A percentile compares a stretch with the other conserved stretches of the same genome.
Evolutionary conservation across 2,329 filamentous ascomycete species (phyloP).

Genomic region (Fonsecaea pugnacius): DNA sequence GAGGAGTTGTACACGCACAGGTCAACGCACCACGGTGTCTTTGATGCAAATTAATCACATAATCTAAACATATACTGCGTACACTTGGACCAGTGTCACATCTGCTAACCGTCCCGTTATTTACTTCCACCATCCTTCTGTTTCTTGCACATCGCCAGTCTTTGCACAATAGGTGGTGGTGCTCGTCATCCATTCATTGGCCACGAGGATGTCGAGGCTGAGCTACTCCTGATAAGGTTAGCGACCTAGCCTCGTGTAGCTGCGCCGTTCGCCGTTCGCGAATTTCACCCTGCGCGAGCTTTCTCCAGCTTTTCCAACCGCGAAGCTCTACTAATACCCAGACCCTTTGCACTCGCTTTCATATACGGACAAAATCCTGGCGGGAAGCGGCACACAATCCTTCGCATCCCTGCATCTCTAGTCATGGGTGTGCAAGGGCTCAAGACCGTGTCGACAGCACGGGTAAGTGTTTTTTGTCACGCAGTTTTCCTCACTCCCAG

Average conservation of each 20-base stretch:
- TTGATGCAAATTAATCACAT: no score
- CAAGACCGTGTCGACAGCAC: slow-evolving; percentile 59
- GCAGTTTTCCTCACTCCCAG: background rate
- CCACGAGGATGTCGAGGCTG: background rate
- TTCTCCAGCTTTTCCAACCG: background rate
- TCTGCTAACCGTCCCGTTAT: no score
- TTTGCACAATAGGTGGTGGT: background rate
- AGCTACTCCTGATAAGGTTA: background rate
- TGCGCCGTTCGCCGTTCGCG: background rate
- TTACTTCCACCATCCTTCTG: no score
- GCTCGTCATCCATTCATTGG: background rate
- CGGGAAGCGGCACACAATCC: background rate
- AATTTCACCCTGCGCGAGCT: background rate
- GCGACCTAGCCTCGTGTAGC: background rate
- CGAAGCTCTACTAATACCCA: background rate
- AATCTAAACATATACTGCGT: no score
- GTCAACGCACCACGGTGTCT: no score
- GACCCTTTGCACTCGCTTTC: background rate
- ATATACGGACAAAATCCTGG: background rate
- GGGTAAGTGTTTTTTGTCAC: slow-evolving; percentile 50
- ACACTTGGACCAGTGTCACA: no score
- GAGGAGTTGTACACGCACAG: background rate
- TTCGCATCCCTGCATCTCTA: background rate
- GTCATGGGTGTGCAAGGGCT: slow-evolving; percentile 54
- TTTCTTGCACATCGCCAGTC: background rate